Evolutionary conservation across 495 filamentous ascomycete genomes (phyloP).

Genomic region (Coniosporium apollinis): DNA sequence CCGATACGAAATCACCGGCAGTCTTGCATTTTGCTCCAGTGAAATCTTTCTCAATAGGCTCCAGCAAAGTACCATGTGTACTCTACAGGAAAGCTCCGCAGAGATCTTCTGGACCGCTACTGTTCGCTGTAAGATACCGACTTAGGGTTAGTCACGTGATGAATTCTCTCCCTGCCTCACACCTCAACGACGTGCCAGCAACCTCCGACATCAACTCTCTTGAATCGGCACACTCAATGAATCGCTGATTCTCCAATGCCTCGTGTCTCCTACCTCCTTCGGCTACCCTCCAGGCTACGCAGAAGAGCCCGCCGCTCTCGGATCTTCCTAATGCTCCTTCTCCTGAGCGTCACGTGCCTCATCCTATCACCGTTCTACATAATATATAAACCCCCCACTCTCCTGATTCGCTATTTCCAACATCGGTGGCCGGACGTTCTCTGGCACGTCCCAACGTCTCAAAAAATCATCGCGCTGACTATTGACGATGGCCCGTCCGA

Average conservation of each 20-base stretch:
- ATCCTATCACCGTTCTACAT: constrained; percentile 42
- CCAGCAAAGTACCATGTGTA: no score
- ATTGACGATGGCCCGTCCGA: constrained; percentile 70
- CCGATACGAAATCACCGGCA: no score
- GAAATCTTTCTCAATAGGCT: no score
- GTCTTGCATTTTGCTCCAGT: no score
- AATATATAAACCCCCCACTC: constrained; percentile 56
- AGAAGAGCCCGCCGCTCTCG: constrained; percentile 38
- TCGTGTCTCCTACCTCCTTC: constrained; percentile 26
- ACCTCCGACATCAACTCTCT: no score
- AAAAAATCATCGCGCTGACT: constrained; percentile 57
- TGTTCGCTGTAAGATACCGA: no score
- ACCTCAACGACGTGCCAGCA: no score
- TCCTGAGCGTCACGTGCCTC: constrained; percentile 28
- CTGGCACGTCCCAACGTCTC: constrained; percentile 40
- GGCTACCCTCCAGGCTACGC: constrained; percentile 32
- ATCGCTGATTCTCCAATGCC: constrained; percentile 1
- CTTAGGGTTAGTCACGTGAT: no score
- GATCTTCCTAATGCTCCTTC: constrained; percentile 35
- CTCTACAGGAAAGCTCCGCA: no score
- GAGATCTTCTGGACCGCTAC: no score
- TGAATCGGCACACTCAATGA: not conserved
- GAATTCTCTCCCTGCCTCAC: no score
- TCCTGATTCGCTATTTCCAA: constrained; percentile 50
- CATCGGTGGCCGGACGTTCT: constrained; percentile 59